Evolutionary conservation across 1,284 basidiomycete species (phyloP), one percentile per base, ranked within the genome.

Genomic region (Phlebopus sp.): DNA sequence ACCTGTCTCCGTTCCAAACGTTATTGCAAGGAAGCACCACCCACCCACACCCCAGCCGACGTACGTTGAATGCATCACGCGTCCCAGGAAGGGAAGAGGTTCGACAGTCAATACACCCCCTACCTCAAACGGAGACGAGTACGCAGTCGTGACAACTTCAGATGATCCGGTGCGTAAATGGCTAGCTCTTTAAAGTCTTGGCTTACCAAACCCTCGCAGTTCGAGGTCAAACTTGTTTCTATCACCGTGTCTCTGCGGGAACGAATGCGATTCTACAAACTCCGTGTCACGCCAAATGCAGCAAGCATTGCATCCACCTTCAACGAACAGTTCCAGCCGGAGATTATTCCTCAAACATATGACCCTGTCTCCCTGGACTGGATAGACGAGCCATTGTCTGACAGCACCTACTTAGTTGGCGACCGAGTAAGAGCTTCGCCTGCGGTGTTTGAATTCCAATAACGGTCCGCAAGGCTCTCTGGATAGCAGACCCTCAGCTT

Each of bases 231-330:
- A 60, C 77, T 92, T 15, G 74, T 80, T 2, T 80, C 84, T 14
- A 82, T 93, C 27, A 77, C 82, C 9, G 72, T 81, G 19, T 92
- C 90, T 14, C 74, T 95, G 31, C 80, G 87, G 17, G 85, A 90
- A 48, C 73, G 90, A 46, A 92, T 96, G 87, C 78, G 86, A n/a
- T 87, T 88, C 59, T 91, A 92, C 69, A 92, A 94, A 66, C 74
- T 94, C 38, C 79, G 84, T 1, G 86, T 90, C 2, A 86, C 87
- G 1, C 82, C 84, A 9, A 87, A 90, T 56, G 84, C 86, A 7
- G 77, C 77, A 15, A 77, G 76, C 34, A 86, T 90, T 42, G 84
- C 85, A 0, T 79, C 81, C 2, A 81, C 82, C 5, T 92, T 91
- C 62, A 90, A 89, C 55, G 82, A 80, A 49, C 79, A 82, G 52